Evolutionary conservation across 257 asterid genomes (phyloP), one percentile per base, ranked within the genome.

Genomic region (Jaltomata sinuosa): DNA sequence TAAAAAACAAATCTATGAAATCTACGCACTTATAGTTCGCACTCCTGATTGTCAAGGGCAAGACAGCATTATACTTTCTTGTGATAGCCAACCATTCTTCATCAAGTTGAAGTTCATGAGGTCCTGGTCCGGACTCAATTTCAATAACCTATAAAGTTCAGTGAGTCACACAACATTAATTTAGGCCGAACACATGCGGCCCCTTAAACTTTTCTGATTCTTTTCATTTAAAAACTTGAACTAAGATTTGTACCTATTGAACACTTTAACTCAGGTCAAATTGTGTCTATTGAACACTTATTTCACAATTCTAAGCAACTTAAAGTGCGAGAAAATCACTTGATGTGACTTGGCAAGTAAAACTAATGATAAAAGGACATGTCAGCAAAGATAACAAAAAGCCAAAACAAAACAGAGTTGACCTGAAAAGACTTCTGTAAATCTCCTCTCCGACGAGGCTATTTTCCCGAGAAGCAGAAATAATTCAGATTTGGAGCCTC

Each of bases 31-130:
- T 89, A 87, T 88, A 93, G 87, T 90, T 87, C 36, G 88, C 88
- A 25, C 88, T 91, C 85, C 34, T 85, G 84, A 84, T 89, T 81
- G 93, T 88, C 80, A 92, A 86, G 67, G 99, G 99, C 69, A 96
- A 90, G 81, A 90, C 83, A 62, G 93, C 87, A 83, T 92, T 94
- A 82, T 91, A 94, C 90, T 89, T 93, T 91, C 86, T 92, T 25
- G 98, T 96, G 84, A 94, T 92, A 25, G 98, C 95, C 85, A 96
- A 94, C 99, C 99, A 96, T 87, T 96, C 99, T 90, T 96, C 99
- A 87, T 96, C 99, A 85, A 91, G 94, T 59, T 93, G 97, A 84
- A 96, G 89, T 87, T 93, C 94, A 81, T 89, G 85, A 7, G 98
- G 99, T 81, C 98, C 98, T 47, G 94, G 57, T 55, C 85, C 95